Base-by-base conservation (phyloP, 2,329 filamentous ascomycete genomes). In the Cladorrhinum sp. region DNA sequence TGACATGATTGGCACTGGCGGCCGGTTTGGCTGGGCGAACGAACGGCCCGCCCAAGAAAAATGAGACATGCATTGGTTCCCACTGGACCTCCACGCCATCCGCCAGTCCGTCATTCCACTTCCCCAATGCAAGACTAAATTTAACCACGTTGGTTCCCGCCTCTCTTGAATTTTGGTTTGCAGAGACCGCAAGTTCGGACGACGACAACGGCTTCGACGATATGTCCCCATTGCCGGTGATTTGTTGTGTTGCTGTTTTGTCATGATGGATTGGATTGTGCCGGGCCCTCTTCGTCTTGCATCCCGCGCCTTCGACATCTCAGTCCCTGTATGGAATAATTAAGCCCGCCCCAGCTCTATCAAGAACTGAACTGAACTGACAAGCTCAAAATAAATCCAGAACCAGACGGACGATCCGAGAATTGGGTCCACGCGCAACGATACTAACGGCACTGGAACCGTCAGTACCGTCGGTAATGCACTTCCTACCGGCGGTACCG, bases 351-450 rank as follows among this genome's bases (percentile, higher is more conserved):
- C 3, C 22, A 5, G 4, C 27, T 48, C 12, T 20, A 48, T 23
- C 12, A 6, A 12, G 18, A n/a, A 12, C n/a, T n/a, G n/a, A n/a
- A 41, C 41, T 16, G 20, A 48, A 32, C 36, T 23, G 45, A 4
- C 50, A 50, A 50, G 22, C n/a, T 36, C 7, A 9, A 45, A 32
- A 48, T 20, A 8, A 49, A 22, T 7, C 52, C 60, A 73, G 70
- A 71, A 70, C 55, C 53, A 71, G 53, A 67, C 64, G 54, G 62
- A 68, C 45, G 79, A 81, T 65, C 71, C 71, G 7, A 72, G 78
- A 56, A 69, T 80, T 49, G 79, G 78, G 29, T 79, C 77, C 50
- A 72, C 74, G 29, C 75, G 78, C 54, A 72, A 78, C 48, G 72
- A 77, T 56, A 76, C 76, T 66, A 70, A 73, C 1, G 76, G 75